Percentiles rank a stretch among this genome's conserved stretches.
These are phyloP conservation scores for Colletotrichum tropicale DNA, from an alignment of 2,329 filamentous ascomycete species.

Conservation along the genomic window DNA sequence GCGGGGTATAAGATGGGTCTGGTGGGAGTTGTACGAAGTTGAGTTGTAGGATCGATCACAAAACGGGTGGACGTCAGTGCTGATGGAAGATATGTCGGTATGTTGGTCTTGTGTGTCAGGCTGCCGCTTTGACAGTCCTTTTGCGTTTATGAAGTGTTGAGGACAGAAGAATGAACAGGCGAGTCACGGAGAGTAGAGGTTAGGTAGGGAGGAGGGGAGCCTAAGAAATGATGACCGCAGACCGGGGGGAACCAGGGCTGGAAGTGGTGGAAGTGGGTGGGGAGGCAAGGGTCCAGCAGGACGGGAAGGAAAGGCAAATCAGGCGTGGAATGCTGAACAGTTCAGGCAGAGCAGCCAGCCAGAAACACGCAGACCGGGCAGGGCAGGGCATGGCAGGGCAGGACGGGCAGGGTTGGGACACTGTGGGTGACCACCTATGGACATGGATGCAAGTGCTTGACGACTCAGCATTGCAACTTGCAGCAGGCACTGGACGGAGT, in stretches of 20 bases:
- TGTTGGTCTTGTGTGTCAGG: neutral
- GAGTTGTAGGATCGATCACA: neutral
- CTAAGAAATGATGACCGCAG: slow-evolving; percentile 2
- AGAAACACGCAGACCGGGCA: neutral
- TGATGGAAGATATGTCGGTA: neutral
- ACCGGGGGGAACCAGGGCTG: slow-evolving; percentile 10
- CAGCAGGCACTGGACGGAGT: neutral
- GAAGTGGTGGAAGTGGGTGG: neutral
- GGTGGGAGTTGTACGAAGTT: neutral
- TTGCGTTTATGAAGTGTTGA: neutral
- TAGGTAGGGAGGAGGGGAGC: neutral
- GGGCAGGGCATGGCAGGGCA: neutral
- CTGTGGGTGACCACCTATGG: neutral
- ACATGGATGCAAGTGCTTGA: slow-evolving; percentile 1
- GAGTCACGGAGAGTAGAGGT: neutral
- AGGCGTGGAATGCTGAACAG: neutral
- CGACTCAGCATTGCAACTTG: slow-evolving; percentile 1
- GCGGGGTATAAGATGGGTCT: neutral
- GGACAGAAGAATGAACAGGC: neutral
- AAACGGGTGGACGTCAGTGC: neutral
- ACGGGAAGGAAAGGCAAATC: slow-evolving; percentile 9
- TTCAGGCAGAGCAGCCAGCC: slow-evolving; percentile 7
- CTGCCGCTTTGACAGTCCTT: neutral
- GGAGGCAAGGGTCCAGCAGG: slow-evolving; percentile 11
- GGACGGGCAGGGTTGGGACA: neutral